A percentile compares a stretch with the other conserved stretches of the same genome.
phyloP scores from a whole-genome alignment of 139 green algal genomes.

The Nannochloris sp. region DNA sequence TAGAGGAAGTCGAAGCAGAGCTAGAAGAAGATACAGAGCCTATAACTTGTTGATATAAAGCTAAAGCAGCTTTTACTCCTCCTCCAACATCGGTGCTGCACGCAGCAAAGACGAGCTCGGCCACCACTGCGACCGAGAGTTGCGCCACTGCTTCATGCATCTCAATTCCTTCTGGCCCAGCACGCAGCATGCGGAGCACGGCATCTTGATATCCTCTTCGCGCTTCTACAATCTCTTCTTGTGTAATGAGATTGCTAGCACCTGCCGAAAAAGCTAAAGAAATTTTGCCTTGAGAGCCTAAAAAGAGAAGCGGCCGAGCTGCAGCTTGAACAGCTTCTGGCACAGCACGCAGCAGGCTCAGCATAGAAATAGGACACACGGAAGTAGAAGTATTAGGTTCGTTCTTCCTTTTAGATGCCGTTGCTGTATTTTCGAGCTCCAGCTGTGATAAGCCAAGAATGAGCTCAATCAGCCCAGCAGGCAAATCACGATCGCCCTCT shows the following conservation, averaged over 20 bases:
- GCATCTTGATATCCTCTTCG: constrained; percentile 14
- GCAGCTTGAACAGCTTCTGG: background rate
- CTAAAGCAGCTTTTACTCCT: background rate
- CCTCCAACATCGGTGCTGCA: background rate
- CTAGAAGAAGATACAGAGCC: background rate
- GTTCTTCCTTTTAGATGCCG: too few species aligned
- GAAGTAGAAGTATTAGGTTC: too few species aligned
- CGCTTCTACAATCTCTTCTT: constrained; percentile 2
- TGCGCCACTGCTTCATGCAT: constrained; percentile 1
- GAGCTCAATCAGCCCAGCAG: background rate
- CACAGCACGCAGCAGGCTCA: background rate
- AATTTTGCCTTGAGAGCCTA: constrained; percentile 9
- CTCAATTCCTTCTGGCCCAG: background rate
- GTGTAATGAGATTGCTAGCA: background rate
- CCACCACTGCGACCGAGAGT: background rate
- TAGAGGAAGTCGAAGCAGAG: background rate
- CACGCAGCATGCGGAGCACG: constrained; percentile 1
- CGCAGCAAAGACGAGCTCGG: background rate
- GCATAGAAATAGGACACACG: background rate
- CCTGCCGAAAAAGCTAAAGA: background rate
- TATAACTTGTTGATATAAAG: background rate
- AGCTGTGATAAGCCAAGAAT: constrained; percentile 6
- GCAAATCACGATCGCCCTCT: too few species aligned
- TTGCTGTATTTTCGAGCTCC: constrained; percentile 1
- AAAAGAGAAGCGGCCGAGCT: constrained; percentile 6